These are phyloP conservation scores for Pseudocercospora cruenta DNA, from an alignment of 2,329 filamentous ascomycete species.

Conservation along the genomic window DNA sequence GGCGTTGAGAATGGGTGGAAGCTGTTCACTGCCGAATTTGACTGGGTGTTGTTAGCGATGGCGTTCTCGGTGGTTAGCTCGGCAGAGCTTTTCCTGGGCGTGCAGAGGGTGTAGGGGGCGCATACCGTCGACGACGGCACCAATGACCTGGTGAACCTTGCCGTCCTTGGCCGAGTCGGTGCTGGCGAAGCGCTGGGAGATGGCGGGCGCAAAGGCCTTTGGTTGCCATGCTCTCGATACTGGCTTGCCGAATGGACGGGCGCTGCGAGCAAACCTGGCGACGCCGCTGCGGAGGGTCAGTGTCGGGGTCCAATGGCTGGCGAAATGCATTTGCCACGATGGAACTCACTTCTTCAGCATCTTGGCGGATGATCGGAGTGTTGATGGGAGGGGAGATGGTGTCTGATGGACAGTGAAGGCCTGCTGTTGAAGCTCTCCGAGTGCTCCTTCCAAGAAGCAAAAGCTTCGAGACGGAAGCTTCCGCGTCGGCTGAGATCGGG, in stretches of 20 bases:
- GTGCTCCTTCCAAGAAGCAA: constrained; percentile 9
- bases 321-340: constrained; percentile 26
- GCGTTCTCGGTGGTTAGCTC: constrained; percentile 30
- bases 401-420: constrained; percentile 11
- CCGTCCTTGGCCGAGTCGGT: constrained; percentile 61
- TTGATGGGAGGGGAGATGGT: constrained; percentile 8
- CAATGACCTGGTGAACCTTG: constrained; percentile 82
- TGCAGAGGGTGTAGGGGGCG: constrained; percentile 40
- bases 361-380: constrained; percentile 64
- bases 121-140: constrained; percentile 98
- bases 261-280: constrained; percentile 62
- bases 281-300: constrained; percentile 60
- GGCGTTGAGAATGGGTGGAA: constrained; percentile 97
- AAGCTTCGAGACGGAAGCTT: constrained; percentile 10
- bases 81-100: constrained; percentile 27
- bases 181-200: constrained; percentile 65
- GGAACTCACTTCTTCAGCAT: constrained; percentile 80
- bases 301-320: constrained; percentile 42
- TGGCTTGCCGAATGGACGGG: constrained; percentile 61
- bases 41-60: constrained; percentile 58
- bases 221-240: constrained; percentile 61
- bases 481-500: constrained; percentile 8
- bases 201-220: constrained; percentile 61
- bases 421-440: constrained; percentile 10
- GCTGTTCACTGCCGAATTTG: constrained; percentile 93